These are phyloP conservation scores for Diaporthe sp. DNA, from an alignment of 2,329 filamentous ascomycete species.

Conservation along the genomic window DNA sequence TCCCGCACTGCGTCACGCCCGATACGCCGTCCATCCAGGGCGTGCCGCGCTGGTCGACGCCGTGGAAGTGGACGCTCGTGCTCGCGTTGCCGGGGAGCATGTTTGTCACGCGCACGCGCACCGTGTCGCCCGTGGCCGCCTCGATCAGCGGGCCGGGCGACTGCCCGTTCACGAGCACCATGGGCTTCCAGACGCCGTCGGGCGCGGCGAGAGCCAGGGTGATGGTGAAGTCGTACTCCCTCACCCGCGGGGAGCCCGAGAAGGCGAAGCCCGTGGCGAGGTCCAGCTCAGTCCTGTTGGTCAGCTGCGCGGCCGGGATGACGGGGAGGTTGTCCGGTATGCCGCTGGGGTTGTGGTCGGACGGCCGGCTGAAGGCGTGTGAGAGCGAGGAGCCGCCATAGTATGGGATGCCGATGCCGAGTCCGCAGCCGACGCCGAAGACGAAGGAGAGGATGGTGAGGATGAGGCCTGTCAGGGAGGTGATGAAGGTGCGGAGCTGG, in stretches of 20 bases:
- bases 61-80: slow-evolving; percentile 78
- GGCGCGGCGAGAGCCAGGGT: slow-evolving; percentile 50
- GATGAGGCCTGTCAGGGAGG: slow-evolving; percentile 31
- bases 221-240: slow-evolving; percentile 53
- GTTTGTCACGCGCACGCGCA: slow-evolving; percentile 58
- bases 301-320: slow-evolving; percentile 41
- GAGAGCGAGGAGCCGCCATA: slow-evolving; percentile 32
- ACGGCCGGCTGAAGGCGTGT: not conserved
- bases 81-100: slow-evolving; percentile 50
- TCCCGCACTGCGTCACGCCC: slow-evolving; percentile 72
- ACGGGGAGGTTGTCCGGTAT: slow-evolving; percentile 44
- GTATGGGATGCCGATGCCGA: slow-evolving; percentile 39
- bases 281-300: slow-evolving; percentile 39
- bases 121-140: slow-evolving; percentile 58
- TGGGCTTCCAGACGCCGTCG: slow-evolving; percentile 54
- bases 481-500: slow-evolving; percentile 29
- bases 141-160: slow-evolving; percentile 60
- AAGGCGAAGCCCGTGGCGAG: slow-evolving; percentile 47
- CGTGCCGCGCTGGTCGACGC: slow-evolving; percentile 73
- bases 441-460: slow-evolving; percentile 34
- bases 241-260: slow-evolving; percentile 38
- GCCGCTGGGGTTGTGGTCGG: slow-evolving; percentile 42
- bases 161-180: slow-evolving; percentile 57
- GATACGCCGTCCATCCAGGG: slow-evolving; percentile 76
- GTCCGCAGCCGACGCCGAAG: slow-evolving; percentile 38